Evolutionary conservation across 257 asterid genomes (phyloP).

Genomic region (Penstemon barbatus): DNA sequence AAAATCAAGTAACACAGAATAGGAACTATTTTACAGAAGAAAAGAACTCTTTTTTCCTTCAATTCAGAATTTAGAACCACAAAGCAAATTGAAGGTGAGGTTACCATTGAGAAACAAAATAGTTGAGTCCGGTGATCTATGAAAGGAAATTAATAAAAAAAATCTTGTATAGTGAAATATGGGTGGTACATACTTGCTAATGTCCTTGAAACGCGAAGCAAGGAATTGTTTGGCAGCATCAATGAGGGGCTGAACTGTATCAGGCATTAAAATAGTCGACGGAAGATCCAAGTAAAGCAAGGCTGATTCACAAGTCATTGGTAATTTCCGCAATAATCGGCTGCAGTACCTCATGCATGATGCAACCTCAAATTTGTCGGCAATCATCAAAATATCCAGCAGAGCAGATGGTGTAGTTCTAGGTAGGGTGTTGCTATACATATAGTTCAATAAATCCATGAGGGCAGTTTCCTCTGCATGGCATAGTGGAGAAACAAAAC

Average conservation of each 20-base stretch:
- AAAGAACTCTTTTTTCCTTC: background rate
- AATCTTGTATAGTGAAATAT: background rate
- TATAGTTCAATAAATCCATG: conserved; percentile 79
- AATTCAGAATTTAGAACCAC: background rate
- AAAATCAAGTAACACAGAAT: background rate
- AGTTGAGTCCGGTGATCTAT: background rate
- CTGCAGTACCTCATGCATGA: conserved; percentile 94
- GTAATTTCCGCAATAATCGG: conserved; percentile 50
- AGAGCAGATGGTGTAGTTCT: conserved; percentile 60
- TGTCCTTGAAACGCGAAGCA: conserved; percentile 69
- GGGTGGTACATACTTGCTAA: conserved; percentile 58
- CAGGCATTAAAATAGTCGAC: conserved; percentile 62
- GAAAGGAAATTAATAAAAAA: background rate
- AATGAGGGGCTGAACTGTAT: conserved; percentile 68
- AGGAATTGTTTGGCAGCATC: conserved; percentile 80
- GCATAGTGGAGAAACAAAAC: conserved; percentile 22
- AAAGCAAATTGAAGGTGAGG: background rate
- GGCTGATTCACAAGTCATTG: conserved; percentile 87
- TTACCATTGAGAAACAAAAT: background rate
- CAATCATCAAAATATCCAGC: conserved; percentile 85
- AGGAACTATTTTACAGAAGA: background rate
- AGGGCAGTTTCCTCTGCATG: conserved; percentile 86
- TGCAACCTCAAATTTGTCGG: conserved; percentile 83
- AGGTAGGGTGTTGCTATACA: conserved; percentile 69
- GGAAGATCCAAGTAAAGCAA: conserved; percentile 93